Evolutionary conservation across 1,284 basidiomycete species (phyloP).

Genomic region (Fomitopsis palustris): DNA sequence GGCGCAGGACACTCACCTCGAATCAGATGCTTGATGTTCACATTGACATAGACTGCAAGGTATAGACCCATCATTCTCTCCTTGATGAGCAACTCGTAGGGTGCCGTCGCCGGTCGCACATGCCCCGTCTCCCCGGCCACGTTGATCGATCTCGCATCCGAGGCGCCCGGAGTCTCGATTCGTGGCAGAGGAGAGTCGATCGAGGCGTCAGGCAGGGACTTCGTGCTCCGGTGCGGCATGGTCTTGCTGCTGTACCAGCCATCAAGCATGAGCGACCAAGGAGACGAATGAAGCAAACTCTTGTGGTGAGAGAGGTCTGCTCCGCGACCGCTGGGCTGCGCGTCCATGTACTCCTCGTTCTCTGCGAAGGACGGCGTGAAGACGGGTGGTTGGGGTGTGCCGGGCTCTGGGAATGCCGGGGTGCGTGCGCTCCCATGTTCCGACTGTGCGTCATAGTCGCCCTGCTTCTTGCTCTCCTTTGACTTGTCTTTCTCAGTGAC

Average conservation of each 20-base stretch:
- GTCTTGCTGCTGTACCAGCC: slow-evolving; percentile 58
- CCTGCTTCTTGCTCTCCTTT: slow-evolving; percentile 14
- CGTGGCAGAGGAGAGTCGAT: slow-evolving; percentile 2
- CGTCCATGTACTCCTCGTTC: neutral
- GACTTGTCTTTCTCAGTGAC: slow-evolving; percentile 36
- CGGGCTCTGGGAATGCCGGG: neutral
- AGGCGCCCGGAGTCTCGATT: neutral
- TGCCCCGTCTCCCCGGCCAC: slow-evolving; percentile 22
- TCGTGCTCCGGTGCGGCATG: slow-evolving; percentile 16
- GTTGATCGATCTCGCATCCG: slow-evolving; percentile 17
- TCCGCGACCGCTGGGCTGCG: neutral
- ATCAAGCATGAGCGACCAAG: slow-evolving; percentile 74
- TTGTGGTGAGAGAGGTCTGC: slow-evolving; percentile 6
- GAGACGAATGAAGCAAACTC: slow-evolving; percentile 27
- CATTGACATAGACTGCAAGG: slow-evolving; percentile 68
- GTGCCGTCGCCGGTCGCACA: slow-evolving; percentile 41
- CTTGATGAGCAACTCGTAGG: slow-evolving; percentile 79
- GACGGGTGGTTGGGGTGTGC: neutral
- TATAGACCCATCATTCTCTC: slow-evolving; percentile 90
- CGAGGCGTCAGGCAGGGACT: neutral
- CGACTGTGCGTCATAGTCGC: slow-evolving; percentile 9
- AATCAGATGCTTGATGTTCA: slow-evolving; percentile 58
- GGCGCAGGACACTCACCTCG: slow-evolving; percentile 36
- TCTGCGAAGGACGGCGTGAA: neutral
- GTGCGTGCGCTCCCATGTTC: slow-evolving; percentile 3